These are phyloP conservation scores for Ramularia collo-cygni DNA, from an alignment of 2,329 filamentous ascomycete species.

Conservation along the genomic window DNA sequence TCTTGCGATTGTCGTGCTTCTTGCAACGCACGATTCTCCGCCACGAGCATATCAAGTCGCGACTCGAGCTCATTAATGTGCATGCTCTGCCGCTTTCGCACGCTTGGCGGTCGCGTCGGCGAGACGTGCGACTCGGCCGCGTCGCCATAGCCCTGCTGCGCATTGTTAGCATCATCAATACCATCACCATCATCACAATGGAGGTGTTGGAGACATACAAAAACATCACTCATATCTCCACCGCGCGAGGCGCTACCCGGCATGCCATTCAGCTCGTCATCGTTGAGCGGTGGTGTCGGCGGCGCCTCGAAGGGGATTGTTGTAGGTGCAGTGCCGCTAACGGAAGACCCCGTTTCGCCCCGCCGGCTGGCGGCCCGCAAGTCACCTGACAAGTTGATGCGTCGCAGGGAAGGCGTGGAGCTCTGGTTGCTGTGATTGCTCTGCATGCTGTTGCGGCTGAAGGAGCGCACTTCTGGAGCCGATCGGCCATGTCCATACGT, in stretches of 20 bases:
- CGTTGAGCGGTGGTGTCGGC: slow-evolving; percentile 48
- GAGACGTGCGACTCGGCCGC: slow-evolving; percentile 81
- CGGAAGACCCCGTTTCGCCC: slow-evolving; percentile 40
- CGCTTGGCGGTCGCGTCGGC: slow-evolving; percentile 86
- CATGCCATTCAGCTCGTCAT: slow-evolving; percentile 74
- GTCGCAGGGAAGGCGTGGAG: slow-evolving; percentile 63
- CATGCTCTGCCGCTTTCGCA: slow-evolving; percentile 96
- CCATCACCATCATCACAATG: slow-evolving; percentile 38
- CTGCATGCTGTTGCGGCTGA: slow-evolving; percentile 51
- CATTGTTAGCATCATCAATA: slow-evolving; percentile 7
- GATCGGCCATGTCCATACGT: slow-evolving; percentile 34
- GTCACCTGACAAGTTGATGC: slow-evolving; percentile 67
- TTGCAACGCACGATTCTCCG: slow-evolving; percentile 74
- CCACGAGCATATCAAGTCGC: slow-evolving; percentile 72
- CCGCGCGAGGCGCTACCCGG: slow-evolving; percentile 79
- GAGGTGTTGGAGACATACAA: slow-evolving; percentile 66
- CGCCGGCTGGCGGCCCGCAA: slow-evolving; percentile 58
- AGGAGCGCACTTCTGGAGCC: slow-evolving; percentile 49
- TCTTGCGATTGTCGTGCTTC: slow-evolving; percentile 46
- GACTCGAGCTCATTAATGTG: slow-evolving; percentile 85
- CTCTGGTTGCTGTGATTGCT: slow-evolving; percentile 50
- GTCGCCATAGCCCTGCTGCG: slow-evolving; percentile 87
- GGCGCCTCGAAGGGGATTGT: slow-evolving; percentile 37
- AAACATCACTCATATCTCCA: slow-evolving; percentile 81
- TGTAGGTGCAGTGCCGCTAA: slow-evolving; percentile 30